Base-by-base conservation (phyloP, 2,329 filamentous ascomycete genomes). In the Berkeleyomyces rouxiae region DNA sequence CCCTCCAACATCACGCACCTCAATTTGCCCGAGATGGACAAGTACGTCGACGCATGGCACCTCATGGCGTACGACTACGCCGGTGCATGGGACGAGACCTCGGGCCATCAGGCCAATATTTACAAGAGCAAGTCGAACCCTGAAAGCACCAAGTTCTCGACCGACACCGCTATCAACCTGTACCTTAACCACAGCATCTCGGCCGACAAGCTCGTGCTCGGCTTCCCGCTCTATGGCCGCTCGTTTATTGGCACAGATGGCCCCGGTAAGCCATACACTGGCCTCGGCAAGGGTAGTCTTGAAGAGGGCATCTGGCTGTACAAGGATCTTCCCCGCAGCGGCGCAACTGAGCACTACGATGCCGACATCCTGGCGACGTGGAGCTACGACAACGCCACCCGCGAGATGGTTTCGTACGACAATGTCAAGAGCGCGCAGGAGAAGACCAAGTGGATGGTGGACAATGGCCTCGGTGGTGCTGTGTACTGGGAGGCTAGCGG, bases 401-500 rank as follows among this genome's bases (percentile, higher is more conserved):
- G 77, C 59, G 82, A 83, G 68, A 81, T 93, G 74, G 76, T 95
- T 59, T 82, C 81, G 33, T 93, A 88, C 68, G 84, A 87, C 68
- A 86, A 79, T 3, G 75, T 81, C 0, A 71, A 74, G 40, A 82
- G 84, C 66, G 81, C 81, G 0, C 70, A 70, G 37, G 70, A 74
- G 66, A 95, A 93, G 75, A 80, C 80, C 0, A 70, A 75, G 7
- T 93, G 85, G 69, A 77, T 93, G 66, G 74, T 76, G 67, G 68
- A 74, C 31, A 76, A 77, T 61, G 75, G 79, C 0, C 78, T 95
- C 0, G 88, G 86, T 0, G 89, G 89, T 10, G 84, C 82, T 0
- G 88, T 93, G 77, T 95, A 87, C 80, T 95, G 89, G 89, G 88
- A 95, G 72, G 85, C 82, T 7, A 86, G 82, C 67, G 84, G 82